A percentile compares a stretch with the other conserved stretches of the same genome.
Evolutionary conservation across 2,329 filamentous ascomycete species (phyloP).

Genomic region (Apiospora aurea): DNA sequence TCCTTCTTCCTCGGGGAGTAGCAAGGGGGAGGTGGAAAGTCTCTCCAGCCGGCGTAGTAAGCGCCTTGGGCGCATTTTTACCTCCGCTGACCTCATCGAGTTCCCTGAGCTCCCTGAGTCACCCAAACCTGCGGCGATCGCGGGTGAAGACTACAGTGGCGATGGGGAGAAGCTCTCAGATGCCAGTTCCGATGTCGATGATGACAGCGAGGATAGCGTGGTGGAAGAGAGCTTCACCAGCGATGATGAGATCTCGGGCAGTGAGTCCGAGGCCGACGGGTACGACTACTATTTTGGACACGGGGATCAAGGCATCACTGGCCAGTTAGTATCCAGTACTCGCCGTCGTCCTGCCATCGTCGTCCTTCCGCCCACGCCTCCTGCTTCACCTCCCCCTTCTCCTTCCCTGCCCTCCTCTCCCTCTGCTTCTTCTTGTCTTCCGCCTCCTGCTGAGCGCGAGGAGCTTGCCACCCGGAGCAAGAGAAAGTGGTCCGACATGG

Average conservation of each 20-base stretch:
- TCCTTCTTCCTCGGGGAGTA: not conserved
- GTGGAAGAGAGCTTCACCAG: not conserved
- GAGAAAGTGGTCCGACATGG: not conserved
- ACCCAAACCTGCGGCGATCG: not conserved
- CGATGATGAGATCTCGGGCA: not conserved
- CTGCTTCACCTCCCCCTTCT: not conserved
- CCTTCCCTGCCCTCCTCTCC: not conserved
- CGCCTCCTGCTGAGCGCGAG: not conserved
- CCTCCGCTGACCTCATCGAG: not conserved
- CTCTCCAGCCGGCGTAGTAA: not conserved
- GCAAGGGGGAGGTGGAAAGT: not conserved
- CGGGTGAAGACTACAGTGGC: not conserved
- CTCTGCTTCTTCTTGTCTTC: not conserved
- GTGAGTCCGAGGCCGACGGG: not conserved
- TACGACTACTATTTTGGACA: not conserved
- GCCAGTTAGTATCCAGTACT: not conserved
- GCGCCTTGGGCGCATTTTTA: not conserved
- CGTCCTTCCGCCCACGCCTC: not conserved
- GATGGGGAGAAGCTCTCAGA: not conserved
- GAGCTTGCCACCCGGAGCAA: not conserved
- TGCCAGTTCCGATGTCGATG: not conserved
- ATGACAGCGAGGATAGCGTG: not conserved
- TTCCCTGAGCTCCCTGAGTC: conserved; percentile 1
- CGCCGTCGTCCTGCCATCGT: not conserved
- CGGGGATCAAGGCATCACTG: not conserved